Base-by-base conservation (phyloP, 805 yeast species). In the Candida cerambycidarum region DNA sequence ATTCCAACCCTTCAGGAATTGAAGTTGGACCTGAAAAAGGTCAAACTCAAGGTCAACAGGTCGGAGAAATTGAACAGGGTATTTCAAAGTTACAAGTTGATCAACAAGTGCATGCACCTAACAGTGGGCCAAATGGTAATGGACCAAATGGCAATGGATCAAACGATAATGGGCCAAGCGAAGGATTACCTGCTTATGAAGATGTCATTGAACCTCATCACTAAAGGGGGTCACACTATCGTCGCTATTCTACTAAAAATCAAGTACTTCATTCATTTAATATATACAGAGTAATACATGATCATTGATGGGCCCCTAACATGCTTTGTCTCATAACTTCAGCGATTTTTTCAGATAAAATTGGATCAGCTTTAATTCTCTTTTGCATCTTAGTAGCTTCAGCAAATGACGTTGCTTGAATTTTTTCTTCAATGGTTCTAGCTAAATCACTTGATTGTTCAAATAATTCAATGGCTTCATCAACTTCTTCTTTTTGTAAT, bases 351-450 rank as follows among this genome's bases (percentile, higher is more conserved):
- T 69, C 68, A 54, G 79, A 75, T 60, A 85, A 73, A 18, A 75
- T 65, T 32, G 88, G 87, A 59, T 85, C 93, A 41, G 75, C 66
- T 67, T 76, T 81, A 55, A 93, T 79, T 59, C 83, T 80, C 59
- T 82, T 69, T 75, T 93, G 99, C 70, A 89, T 80, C 64, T 85
- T 86, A 38, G 96, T 82, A 50, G 97, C 97, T 69, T 89, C 97
- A 46, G 92, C 90, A 56, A 87, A 85, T 14, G 93, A 83, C 49
- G 89, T 82, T 43, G 96, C 93, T 71, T 89, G 97, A 42, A 85
- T 74, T 71, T 88, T 85, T 70, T 92, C 98, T 46, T 84, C 89
- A 39, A 79, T 74, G 39, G 86, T 78, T 77, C 98, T 84, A 16
- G 96, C 85, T 53, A 90, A 76, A 44, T 76, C 76, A 42, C 93